Conservation (phyloP, 257 asterid genomes). For the Ehretia macrophylla region DNA sequence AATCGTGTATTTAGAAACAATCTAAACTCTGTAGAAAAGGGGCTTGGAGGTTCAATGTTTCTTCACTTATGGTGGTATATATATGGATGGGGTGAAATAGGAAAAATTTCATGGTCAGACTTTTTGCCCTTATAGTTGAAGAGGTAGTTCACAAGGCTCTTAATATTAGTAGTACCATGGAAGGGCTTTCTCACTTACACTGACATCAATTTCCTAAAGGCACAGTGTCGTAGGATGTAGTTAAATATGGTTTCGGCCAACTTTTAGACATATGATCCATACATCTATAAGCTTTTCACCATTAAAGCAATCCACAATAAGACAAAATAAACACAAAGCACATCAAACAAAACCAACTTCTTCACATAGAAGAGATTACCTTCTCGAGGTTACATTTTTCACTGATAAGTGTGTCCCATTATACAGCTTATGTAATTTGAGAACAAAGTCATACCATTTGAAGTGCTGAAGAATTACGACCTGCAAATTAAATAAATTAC, state of each 20-base stretch:
- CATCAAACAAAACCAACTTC: background rate
- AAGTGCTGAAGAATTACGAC: constrained; percentile 79
- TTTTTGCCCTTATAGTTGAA: too few species aligned
- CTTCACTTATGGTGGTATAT: background rate
- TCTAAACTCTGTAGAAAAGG: background rate
- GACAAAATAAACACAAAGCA: background rate
- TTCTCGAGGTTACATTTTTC: constrained; percentile 67
- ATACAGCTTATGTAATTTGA: constrained; percentile 73
- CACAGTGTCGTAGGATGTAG: too few species aligned
- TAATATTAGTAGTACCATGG: too few species aligned
- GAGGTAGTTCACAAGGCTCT: too few species aligned
- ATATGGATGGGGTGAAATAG: too few species aligned
- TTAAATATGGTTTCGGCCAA: too few species aligned
- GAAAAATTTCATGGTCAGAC: too few species aligned
- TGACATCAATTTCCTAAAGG: too few species aligned
- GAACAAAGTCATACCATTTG: constrained; percentile 79
- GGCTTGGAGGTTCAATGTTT: background rate
- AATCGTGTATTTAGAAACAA: background rate
- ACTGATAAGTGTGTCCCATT: constrained; percentile 80
- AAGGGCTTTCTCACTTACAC: too few species aligned
- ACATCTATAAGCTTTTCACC: background rate
- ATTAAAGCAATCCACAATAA: background rate
- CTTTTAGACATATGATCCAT: background rate
- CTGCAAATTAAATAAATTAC: constrained; percentile 32
- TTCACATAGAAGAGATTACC: constrained; percentile 34